phyloP scores from a whole-genome alignment of 768 basidiomycete species.

The Neoboletus brunneissimus region DNA sequence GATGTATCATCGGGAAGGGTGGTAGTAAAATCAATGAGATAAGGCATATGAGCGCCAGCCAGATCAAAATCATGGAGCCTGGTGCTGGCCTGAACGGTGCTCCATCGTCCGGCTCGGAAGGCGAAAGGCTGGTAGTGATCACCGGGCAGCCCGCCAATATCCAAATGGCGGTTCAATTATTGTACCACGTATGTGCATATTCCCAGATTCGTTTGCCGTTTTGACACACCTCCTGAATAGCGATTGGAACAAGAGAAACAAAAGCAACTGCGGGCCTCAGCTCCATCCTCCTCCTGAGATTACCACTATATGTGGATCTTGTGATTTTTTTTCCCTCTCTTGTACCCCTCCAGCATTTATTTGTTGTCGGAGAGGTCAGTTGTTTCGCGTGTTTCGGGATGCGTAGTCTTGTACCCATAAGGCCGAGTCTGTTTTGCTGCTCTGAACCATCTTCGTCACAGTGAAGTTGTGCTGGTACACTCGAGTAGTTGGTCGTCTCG shows the following conservation, averaged over 20 bases:
- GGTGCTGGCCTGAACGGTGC: constrained; percentile 76
- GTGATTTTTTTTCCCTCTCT: neutral
- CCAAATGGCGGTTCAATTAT: constrained; percentile 90
- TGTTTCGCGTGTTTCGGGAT: constrained; percentile 4
- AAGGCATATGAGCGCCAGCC: constrained; percentile 89
- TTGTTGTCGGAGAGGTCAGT: constrained; percentile 3
- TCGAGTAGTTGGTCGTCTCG: neutral
- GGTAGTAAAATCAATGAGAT: constrained; percentile 99
- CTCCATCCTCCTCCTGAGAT: constrained; percentile 30
- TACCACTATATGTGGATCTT: neutral
- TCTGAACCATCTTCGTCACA: neutral
- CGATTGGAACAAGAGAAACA: constrained; percentile 88
- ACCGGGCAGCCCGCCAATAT: constrained; percentile 95
- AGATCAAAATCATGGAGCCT: constrained; percentile 99
- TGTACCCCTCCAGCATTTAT: neutral
- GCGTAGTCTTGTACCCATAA: constrained; percentile 11
- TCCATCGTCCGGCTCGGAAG: constrained; percentile 72
- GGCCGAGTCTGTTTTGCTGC: neutral
- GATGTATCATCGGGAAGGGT: constrained; percentile 96
- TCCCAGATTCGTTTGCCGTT: neutral
- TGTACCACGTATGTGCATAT: constrained; percentile 68
- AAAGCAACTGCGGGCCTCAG: constrained; percentile 58
- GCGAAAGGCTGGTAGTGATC: constrained; percentile 92
- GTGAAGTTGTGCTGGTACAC: neutral
- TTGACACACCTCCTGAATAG: constrained; percentile 37